A percentile compares a stretch with the other conserved stretches of the same genome.
Conservation (phyloP, 305 asterid genomes). For the Solanum hybrid region DNA sequence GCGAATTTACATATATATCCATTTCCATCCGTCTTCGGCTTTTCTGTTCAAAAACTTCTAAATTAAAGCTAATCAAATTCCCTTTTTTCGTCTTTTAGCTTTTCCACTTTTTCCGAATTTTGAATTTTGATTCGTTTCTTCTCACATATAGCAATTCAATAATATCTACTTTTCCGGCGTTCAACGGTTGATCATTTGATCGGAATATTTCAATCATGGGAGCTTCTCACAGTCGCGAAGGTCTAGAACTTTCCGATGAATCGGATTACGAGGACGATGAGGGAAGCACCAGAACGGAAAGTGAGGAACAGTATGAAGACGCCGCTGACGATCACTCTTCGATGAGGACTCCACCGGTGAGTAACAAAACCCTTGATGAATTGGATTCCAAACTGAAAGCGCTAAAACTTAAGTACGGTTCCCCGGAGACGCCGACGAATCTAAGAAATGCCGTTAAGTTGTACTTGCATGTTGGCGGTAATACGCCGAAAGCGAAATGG, state of each 20-base stretch:
- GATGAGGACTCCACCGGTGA: conserved; percentile 9
- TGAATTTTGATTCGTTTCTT: not conserved
- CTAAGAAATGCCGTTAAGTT: conserved; percentile 55
- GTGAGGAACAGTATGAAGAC: conserved; percentile 25
- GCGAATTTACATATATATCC: not conserved
- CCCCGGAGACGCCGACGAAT: conserved; percentile 21
- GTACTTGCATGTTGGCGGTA: conserved; percentile 77
- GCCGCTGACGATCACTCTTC: conserved; percentile 40
- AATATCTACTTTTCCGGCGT: not conserved
- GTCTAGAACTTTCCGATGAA: conserved; percentile 79
- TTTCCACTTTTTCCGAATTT: not conserved
- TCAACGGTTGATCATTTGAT: not conserved
- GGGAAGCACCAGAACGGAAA: conserved; percentile 13
- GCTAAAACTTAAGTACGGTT: conserved; percentile 62
- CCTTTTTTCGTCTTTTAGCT: not conserved
- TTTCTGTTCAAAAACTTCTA: not conserved
- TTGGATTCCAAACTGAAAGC: conserved; percentile 56
- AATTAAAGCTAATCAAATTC: not conserved
- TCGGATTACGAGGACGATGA: conserved; percentile 57
- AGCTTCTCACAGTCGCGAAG: conserved; percentile 88
- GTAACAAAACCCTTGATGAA: conserved; percentile 45
- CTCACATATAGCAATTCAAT: not conserved
- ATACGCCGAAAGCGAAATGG: conserved; percentile 93
- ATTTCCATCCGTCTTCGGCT: not conserved
- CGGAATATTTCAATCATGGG: conserved; percentile 39